Evolutionary conservation across 441 rosid species (phyloP), one percentile per base, ranked within the genome.

Genomic region (Erodium chrysanthum): DNA sequence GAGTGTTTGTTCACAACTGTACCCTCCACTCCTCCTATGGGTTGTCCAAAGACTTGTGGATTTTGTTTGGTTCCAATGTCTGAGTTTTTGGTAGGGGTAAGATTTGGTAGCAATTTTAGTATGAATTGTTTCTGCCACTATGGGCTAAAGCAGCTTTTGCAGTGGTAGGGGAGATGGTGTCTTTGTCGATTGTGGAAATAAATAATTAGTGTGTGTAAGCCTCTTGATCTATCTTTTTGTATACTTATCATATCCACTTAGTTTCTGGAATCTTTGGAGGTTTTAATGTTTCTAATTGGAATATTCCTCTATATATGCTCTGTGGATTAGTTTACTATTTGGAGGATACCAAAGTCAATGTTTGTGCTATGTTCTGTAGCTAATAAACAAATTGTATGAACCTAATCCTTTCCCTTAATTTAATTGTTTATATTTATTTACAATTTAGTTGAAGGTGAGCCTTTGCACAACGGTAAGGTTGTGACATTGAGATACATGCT

Each of bases 301-400:
- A 88, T 88, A 88, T 90, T 82, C 95, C 77, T 21, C 70, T 69
- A 44, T 15, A 62, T 76, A 79, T 82, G 35, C 82, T 82, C 70
- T 82, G 70, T 71, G 76, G 79, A 76, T 76, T 74, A 67, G 78
- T 70, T 79, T 79, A 68, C 35, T 6, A 54, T 68, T 56, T 18
- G 60, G 68, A 61, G 74, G 68, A 66, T 1, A 20, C 12, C 44
- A 67, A 77, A 82, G 85, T 78, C 84, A 77, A 77, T 44, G 58
- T 58, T 76, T 78, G 73, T 79, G 74, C 74, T 76, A 79, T 71
- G 17, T 75, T 70, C 61, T 68, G 64, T 70, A 31, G 68, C 50
- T 71, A 56, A 52, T 52, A 56, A 63, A 14, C 58, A 7, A 22
- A 50, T 12, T 23, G 33, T 23, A 29, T 27, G 23, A 1, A 22